Percentiles rank a stretch among this genome's conserved stretches.
phyloP scores from a whole-genome alignment of 495 filamentous ascomycete genomes.

The Penicillium simplicissimum region DNA sequence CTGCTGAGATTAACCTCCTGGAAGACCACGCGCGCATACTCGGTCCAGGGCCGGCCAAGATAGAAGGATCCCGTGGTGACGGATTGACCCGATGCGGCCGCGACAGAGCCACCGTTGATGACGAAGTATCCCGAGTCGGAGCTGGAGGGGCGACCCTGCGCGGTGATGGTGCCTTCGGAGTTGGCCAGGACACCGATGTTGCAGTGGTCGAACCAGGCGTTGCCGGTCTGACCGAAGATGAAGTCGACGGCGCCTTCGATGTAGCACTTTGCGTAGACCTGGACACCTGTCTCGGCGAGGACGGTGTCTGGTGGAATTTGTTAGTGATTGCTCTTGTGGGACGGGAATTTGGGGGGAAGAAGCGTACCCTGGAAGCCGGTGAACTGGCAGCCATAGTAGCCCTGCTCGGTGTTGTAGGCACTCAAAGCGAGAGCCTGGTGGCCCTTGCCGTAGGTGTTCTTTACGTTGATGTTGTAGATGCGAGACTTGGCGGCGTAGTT shows the following conservation, averaged over 20 bases:
- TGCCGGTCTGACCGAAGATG: constrained; percentile 63
- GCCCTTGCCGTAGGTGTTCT: constrained; percentile 55
- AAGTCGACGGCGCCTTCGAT: constrained; percentile 66
- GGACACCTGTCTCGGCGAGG: constrained; percentile 56
- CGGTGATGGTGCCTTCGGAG: constrained; percentile 55
- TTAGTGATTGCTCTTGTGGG: not conserved
- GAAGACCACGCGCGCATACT: constrained; percentile 62
- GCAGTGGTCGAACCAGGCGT: constrained; percentile 61
- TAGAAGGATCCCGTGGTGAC: constrained; percentile 56
- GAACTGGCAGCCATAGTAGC: constrained; percentile 60
- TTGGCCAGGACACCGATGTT: constrained; percentile 53
- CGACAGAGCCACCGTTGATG: constrained; percentile 57
- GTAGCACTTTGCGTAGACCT: constrained; percentile 55
- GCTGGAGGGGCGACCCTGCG: constrained; percentile 56
- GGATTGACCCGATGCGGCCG: constrained; percentile 45
- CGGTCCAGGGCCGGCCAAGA: constrained; percentile 66
- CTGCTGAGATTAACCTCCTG: constrained; percentile 55
- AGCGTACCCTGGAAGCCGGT: constrained; percentile 52
- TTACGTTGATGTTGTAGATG: constrained; percentile 64
- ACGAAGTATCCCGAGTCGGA: constrained; percentile 59
- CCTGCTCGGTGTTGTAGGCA: constrained; percentile 51
- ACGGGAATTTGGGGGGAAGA: not conserved
- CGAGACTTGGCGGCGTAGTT: constrained; percentile 52
- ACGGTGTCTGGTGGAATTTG: constrained; percentile 50
- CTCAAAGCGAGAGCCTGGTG: constrained; percentile 61